These are phyloP conservation scores for Pneumocystis jirovecii DNA, from an alignment of 1,139 yeast genomes.

Conservation along the genomic window DNA sequence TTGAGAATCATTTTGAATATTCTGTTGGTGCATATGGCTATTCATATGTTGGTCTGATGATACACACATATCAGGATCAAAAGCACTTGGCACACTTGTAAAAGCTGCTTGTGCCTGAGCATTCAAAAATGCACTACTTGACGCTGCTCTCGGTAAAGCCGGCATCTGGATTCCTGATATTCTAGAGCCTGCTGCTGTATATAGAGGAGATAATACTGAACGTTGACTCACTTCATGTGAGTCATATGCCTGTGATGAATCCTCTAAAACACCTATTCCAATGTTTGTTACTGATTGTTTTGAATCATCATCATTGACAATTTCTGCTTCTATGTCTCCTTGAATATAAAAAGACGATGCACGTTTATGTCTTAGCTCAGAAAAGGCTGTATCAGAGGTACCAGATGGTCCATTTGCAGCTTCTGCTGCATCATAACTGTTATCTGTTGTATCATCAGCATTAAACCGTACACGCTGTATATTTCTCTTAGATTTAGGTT, in stretches of 20 bases:
- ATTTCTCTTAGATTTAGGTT: background rate
- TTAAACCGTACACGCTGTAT: background rate
- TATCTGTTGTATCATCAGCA: background rate
- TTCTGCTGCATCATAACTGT: background rate
- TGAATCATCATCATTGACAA: background rate
- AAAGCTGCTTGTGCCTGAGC: background rate
- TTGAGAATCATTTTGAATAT: background rate
- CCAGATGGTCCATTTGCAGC: background rate
- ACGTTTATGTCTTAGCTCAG: background rate
- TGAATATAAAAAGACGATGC: background rate
- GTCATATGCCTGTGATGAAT: background rate
- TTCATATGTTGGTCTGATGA: background rate
- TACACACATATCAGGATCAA: background rate
- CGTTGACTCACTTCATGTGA: background rate
- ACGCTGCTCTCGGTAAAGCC: background rate
- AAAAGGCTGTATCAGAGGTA: background rate
- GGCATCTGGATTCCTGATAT: background rate
- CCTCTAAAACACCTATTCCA: background rate
- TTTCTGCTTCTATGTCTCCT: background rate
- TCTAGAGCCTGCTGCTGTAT: background rate
- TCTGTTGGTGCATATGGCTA: background rate
- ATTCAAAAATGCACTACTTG: background rate
- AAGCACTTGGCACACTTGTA: background rate
- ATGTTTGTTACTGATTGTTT: background rate
- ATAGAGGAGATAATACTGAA: background rate